phyloP scores from a whole-genome alignment of 2,329 filamentous ascomycete genomes.

The Amylocarpus encephaloides region DNA sequence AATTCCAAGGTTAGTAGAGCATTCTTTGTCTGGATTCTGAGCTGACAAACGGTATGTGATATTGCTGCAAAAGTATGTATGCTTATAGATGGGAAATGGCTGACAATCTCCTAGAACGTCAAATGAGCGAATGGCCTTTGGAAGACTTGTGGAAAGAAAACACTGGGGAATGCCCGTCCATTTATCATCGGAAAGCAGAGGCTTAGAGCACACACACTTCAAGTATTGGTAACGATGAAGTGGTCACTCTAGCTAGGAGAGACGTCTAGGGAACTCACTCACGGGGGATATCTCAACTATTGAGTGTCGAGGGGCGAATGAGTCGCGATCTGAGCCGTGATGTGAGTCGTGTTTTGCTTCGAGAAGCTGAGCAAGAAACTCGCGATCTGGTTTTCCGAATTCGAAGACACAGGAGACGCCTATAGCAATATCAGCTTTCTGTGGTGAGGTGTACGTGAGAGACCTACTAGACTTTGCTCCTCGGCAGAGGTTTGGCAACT shows the following conservation, averaged over 20 bases:
- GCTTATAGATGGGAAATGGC: conserved; percentile 12
- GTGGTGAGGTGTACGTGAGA: not conserved
- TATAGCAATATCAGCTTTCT: conserved; percentile 4
- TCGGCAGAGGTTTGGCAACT: not conserved
- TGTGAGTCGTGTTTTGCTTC: conserved; percentile 6
- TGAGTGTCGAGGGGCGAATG: conserved; percentile 14
- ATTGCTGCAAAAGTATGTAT: conserved; percentile 2
- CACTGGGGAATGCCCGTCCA: conserved; percentile 15
- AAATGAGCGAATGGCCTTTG: conserved; percentile 17
- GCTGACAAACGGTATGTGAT: conserved; percentile 11
- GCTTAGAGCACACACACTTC: not conserved
- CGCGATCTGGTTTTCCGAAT: not conserved
- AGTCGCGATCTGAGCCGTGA: conserved; percentile 22
- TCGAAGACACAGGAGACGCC: not conserved
- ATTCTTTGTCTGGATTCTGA: not conserved
- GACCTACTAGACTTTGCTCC: too few species aligned
- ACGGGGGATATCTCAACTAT: conserved; percentile 18
- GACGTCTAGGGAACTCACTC: conserved; percentile 18
- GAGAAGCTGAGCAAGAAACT: conserved; percentile 17
- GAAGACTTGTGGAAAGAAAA: conserved; percentile 9
- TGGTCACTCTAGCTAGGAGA: conserved; percentile 8
- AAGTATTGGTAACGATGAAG: conserved; percentile 5
- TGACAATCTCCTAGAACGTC: conserved; percentile 12
- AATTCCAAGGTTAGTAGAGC: not conserved
- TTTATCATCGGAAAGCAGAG: conserved; percentile 17